Conservation (phyloP, 2,329 filamentous ascomycete species). For the Trichoderma harzianum region DNA sequence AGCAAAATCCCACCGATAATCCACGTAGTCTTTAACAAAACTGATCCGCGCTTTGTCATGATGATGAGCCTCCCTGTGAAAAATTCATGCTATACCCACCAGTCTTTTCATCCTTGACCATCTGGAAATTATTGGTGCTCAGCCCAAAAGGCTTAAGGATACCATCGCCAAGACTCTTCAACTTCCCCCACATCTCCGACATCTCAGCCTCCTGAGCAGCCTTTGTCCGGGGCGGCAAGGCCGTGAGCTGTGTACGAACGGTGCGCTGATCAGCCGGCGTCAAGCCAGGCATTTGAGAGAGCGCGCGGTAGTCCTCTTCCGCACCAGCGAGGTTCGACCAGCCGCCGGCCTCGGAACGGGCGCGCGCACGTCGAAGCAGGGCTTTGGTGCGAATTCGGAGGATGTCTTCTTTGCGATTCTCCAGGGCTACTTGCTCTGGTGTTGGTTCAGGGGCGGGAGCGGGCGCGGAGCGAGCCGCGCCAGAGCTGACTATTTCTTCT, state of each 20-base stretch:
- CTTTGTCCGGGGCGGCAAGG: constrained; percentile 66
- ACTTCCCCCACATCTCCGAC: constrained; percentile 95
- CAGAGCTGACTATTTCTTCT: constrained; percentile 58
- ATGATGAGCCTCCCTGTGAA: constrained; percentile 35
- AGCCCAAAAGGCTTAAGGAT: constrained; percentile 90
- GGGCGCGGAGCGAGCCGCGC: constrained; percentile 50
- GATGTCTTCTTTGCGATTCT: constrained; percentile 54
- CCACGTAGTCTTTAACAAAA: background rate
- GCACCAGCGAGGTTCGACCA: constrained; percentile 81
- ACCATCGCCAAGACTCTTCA: constrained; percentile 89
- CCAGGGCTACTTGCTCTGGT: constrained; percentile 19
- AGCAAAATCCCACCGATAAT: background rate
- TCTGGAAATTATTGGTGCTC: constrained; percentile 91
- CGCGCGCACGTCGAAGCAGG: constrained; percentile 73
- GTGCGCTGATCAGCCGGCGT: constrained; percentile 63
- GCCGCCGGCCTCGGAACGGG: constrained; percentile 65
- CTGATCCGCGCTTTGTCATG: background rate
- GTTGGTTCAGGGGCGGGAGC: constrained; percentile 23
- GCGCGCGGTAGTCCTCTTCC: constrained; percentile 71
- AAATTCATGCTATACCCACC: constrained; percentile 97
- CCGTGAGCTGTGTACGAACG: constrained; percentile 62
- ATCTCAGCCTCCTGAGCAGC: constrained; percentile 82
- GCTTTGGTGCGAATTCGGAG: constrained; percentile 77
- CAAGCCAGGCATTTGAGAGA: constrained; percentile 56
- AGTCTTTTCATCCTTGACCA: constrained; percentile 83